Conservation (phyloP, 2,329 filamentous ascomycete species). For the Microdochium nivale region DNA sequence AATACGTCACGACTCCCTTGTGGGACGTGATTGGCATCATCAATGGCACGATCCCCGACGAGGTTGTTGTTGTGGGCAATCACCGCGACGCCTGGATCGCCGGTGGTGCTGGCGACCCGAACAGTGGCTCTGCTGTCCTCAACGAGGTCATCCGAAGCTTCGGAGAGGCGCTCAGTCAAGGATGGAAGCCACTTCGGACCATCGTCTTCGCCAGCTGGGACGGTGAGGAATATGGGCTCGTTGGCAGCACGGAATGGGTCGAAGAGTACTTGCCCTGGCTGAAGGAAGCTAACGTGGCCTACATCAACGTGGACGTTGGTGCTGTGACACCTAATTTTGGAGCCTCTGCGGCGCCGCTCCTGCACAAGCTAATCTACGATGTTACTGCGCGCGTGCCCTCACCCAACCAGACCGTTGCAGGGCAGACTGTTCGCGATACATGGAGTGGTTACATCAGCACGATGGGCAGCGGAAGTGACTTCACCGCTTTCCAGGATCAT, state of each 20-base stretch:
- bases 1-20: constrained; percentile 71
- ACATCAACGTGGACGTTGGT: constrained; percentile 79
- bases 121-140: constrained; percentile 70
- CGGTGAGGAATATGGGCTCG: constrained; percentile 75
- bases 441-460: constrained; percentile 55
- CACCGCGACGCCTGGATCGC: constrained; percentile 85
- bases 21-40: constrained; percentile 93
- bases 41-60: constrained; percentile 76
- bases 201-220: constrained; percentile 85
- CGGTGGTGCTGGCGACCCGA: constrained; percentile 75
- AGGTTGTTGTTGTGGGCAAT: constrained; percentile 86
- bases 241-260: constrained; percentile 89
- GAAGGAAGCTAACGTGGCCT: constrained; percentile 62
- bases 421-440: constrained; percentile 60
- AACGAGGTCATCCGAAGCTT: constrained; percentile 72
- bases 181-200: constrained; percentile 81
- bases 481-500: constrained; percentile 66
- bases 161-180: constrained; percentile 56
- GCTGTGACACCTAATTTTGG: constrained; percentile 55
- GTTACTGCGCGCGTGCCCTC: constrained; percentile 55
- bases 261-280: constrained; percentile 85
- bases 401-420: constrained; percentile 65
- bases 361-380: constrained; percentile 65
- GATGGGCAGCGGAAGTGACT: constrained; percentile 67
- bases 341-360: constrained; percentile 62